These are phyloP conservation scores for Eimeria necatrix DNA, from an alignment of 169 alveolate genomes.

Conservation along the genomic window DNA sequence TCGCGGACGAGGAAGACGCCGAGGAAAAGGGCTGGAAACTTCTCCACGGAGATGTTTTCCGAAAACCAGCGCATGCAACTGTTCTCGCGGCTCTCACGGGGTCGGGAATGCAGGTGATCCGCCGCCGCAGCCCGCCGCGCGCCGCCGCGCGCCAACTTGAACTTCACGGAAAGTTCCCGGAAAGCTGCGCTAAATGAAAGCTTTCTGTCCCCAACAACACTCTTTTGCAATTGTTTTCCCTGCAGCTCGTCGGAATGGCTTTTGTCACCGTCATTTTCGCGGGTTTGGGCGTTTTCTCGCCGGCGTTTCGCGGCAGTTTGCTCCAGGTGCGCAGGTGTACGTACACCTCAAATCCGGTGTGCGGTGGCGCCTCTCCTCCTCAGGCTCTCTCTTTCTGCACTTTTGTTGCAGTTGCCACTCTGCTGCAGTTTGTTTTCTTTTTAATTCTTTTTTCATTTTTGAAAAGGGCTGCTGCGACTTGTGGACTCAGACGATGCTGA, in stretches of 20 bases:
- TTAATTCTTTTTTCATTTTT: not conserved
- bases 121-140: not conserved
- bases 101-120: constrained; percentile 89
- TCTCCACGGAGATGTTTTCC: constrained; percentile 94
- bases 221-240: not conserved
- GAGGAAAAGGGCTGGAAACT: constrained; percentile 95
- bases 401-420: not conserved
- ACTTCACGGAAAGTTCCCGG: too few relatives aligned
- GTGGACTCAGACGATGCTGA: constrained; percentile 87
- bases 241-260: constrained; percentile 89
- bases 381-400: not conserved
- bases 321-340: constrained; percentile 75
- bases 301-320: constrained; percentile 88
- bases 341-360: not conserved
- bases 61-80: constrained; percentile 91
- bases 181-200: not conserved
- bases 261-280: constrained; percentile 88
- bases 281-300: constrained; percentile 88
- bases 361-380: not conserved
- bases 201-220: not conserved
- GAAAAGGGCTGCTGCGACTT: not conserved
- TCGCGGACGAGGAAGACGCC: constrained; percentile 88
- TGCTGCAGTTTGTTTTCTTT: not conserved
- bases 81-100: constrained; percentile 91
- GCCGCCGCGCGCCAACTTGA: too few relatives aligned